These are phyloP conservation scores for Entophlyctis luteolus DNA, from an alignment of 192 early-diverging fungal species.

Conservation along the genomic window DNA sequence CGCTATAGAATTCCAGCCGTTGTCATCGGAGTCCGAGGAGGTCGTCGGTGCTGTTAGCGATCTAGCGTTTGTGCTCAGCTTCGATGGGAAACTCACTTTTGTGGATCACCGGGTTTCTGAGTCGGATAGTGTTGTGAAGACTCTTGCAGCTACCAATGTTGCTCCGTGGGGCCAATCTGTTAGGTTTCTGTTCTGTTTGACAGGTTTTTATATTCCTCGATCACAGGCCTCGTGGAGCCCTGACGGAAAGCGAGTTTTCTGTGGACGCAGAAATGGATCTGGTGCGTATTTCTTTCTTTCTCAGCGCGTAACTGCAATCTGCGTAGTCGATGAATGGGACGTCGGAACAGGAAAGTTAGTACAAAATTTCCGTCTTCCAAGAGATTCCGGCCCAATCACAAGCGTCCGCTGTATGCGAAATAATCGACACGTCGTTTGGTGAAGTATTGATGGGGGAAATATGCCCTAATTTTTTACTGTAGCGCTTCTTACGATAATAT, in stretches of 20 bases:
- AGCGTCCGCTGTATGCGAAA: constrained; percentile 74
- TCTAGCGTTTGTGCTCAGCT: constrained; percentile 18
- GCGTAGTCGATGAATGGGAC: constrained; percentile 85
- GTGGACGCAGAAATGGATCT: constrained; percentile 83
- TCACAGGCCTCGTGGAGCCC: constrained; percentile 72
- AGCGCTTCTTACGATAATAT: constrained; percentile 91
- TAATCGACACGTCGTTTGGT: constrained; percentile 78
- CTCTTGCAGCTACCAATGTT: constrained; percentile 13
- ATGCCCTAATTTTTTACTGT: not conserved
- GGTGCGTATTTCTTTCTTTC: constrained; percentile 34
- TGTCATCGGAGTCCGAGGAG: not conserved
- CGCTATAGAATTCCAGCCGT: not conserved
- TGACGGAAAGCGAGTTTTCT: constrained; percentile 75
- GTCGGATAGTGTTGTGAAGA: constrained; percentile 27
- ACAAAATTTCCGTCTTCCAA: constrained; percentile 75
- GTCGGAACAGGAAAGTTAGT: constrained; percentile 59
- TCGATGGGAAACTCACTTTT: constrained; percentile 38
- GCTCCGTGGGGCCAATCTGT: constrained; percentile 47
- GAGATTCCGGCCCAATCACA: constrained; percentile 83
- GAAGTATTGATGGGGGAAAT: constrained; percentile 12
- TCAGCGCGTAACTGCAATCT: not conserved
- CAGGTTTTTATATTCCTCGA: not conserved
- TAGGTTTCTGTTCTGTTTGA: not conserved
- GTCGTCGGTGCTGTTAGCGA: not conserved
- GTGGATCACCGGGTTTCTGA: constrained; percentile 39